Evolutionary conservation across 2,329 filamentous ascomycete genomes (phyloP), one percentile per base, ranked within the genome.

Genomic region (Xylariaceae sp.): DNA sequence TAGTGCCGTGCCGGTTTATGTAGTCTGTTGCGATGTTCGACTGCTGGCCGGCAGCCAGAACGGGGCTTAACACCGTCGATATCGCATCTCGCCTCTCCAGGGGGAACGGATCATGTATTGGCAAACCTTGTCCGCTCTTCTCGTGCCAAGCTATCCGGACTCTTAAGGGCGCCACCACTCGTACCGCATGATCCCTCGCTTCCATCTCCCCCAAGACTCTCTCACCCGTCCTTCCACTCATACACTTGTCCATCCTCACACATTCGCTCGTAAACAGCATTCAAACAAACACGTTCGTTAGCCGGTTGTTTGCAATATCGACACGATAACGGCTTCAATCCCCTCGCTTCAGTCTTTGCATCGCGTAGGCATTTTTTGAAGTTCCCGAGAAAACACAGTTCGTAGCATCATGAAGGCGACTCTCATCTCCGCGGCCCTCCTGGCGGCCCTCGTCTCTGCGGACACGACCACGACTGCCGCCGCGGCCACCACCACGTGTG

Each of bases 351-450:
- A 39, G 37, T 47, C 16, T 7, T 50, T 8, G 8, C 26, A 26
- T 26, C 26, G 26, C 26, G 26, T 26, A 4, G 26, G 26, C 26
- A 26, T 22, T 19, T 13, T 8, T n/a, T 47, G 10, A 30, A 36
- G 16, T n/a, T 19, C 29, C 45, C 2, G 26, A 51, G 29, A 51
- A n/a, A n/a, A n/a, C 8, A 26, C 26, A 26, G 26, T 5, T 26
- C 26, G 42, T 10, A 13, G 5, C 56, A 64, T 37, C 56, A 65
- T 66, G 62, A 66, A 59, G 55, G n/a, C 59, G 6, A 46, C 47
- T 42, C 5, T 60, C 10, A 42, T 60, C 51, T 54, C 68, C 30
- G 48, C 65, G 30, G 60, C 66, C 46, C 22, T 68, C 32, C 63
- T 60, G 62, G 63, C 44, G 49, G 48, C 37, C 55, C 51, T 39